Base-by-base conservation (phyloP, 805 yeast species). In the Cyberlindnera meyerae region DNA sequence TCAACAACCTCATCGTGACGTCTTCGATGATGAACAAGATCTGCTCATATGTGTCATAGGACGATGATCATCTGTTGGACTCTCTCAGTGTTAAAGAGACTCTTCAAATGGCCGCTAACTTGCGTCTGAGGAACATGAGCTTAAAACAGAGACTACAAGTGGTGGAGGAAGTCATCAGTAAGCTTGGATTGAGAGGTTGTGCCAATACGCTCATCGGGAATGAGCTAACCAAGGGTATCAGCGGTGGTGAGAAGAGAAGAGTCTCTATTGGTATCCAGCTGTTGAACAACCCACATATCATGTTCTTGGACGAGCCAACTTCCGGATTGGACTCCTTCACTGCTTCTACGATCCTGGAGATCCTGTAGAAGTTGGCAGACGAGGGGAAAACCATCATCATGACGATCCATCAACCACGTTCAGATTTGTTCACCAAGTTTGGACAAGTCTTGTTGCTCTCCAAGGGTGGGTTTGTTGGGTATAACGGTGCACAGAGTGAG, bases 261-360 rank as follows among this genome's bases (percentile, higher is more conserved):
- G 83, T 87, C 1, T 77, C 90, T 0, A 85, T 87, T 57, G 93
- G 88, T 2, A 74, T 84, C 32, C 95, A 87, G 54, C 61, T 87
- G 22, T 61, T 87, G 27, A 77, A 79, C 39, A 76, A 77, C 36
- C 94, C 95, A 0, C 78, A 79, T 38, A 69, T 87, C 20, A 54
- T 87, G 28, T 68, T 87, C 33, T 61, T 87, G 16, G 96, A 87
- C 57, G 96, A 87, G 54, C 95, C 96, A 1, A 87, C 96, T 0
- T 83, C 95, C 4, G 96, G 96, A 0, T 65, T 87, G 17, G 96
- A 87, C 55, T 74, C 89, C 17, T 76, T 83, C 40, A 85, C 94
- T 0, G 84, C 95, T 0, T 70, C 76, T 0, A 73, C 87, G 1
- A 82, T 87, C 18, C 54, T 87, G 27, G 69, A 70, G 34, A 75